Evolutionary conservation across 495 filamentous ascomycete genomes (phyloP), one percentile per base, ranked within the genome.

Genomic region (Daldinia loculata): DNA sequence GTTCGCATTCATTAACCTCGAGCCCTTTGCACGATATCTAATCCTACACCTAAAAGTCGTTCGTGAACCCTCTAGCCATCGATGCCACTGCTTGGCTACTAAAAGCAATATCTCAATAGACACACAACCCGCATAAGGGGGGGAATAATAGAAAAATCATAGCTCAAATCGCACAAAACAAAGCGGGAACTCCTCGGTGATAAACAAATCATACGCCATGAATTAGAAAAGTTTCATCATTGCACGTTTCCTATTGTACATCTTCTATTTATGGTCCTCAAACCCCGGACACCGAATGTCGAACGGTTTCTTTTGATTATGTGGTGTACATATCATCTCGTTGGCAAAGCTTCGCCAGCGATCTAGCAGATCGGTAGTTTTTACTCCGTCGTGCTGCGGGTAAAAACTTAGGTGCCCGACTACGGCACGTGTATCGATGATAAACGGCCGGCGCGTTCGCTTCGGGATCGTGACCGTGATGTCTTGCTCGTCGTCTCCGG

Each of bases 381-480:
- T 81, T 15, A 88, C 69, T 8, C 82, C 84, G 5, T 76, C 72
- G 52, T 75, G 68, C 70, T 82, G 80, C 17, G 79, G 75, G 9
- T 61, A 75, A 34, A 81, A 80, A 45, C 81, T 81, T 43, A 84
- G 85, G 76, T 88, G 86, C 19, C 80, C 80, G 19, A 80, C 85
- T 39, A 89, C 72, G 5, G 80, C 81, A 27, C 84, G 84, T 0
- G 85, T 84, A 75, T 89, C 85, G 45, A 88, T 84, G 11, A 83
- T 78, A 30, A 84, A 77, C 55, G 78, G 75, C 52, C 77, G 70
- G 26, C 66, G 60, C 17, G 65, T 38, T 0, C 70, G 71, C 57
- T 38, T 48, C 27, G 77, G 77, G 39, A 72, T 70, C 56, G 65
- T 74, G 3, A 69, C 67, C 48, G 75, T 77, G 29, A 79, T 43